Evolutionary conservation across 208 protist species (phyloP).

Genomic region (Acanthamoeba castellanii): DNA sequence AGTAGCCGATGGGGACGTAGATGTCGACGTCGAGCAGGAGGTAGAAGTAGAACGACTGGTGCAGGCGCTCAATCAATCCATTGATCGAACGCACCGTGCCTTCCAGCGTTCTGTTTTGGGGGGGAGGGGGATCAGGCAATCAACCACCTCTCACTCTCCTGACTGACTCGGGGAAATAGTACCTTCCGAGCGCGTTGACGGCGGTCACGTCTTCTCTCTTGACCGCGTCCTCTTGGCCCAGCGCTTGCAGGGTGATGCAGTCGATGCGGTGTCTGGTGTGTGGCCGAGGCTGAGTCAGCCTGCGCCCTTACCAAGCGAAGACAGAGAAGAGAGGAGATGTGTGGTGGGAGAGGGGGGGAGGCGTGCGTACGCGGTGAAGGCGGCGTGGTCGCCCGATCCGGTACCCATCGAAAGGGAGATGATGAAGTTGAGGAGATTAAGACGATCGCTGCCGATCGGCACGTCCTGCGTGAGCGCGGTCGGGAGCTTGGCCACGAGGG

Average conservation of each 20-base stretch:
- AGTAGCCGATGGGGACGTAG: conserved; percentile 85
- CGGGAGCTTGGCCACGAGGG: conserved; percentile 16
- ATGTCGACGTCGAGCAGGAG: conserved; percentile 74
- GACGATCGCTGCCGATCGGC: neutral
- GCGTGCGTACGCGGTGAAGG: conserved; percentile 2
- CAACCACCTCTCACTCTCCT: no score
- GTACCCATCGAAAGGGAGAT: conserved; percentile 4
- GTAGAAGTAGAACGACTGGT: conserved; percentile 87
- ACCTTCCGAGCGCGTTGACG: conserved; percentile 43
- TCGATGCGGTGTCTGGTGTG: conserved; percentile 17
- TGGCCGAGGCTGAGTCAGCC: neutral
- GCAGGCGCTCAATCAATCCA: conserved; percentile 82
- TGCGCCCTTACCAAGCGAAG: no score
- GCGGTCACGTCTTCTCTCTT: neutral
- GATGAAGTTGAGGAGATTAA: conserved; percentile 53
- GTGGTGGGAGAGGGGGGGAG: no score
- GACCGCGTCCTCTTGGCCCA: neutral
- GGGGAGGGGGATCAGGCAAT: neutral
- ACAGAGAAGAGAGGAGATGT: no score
- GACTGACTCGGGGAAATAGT: no score
- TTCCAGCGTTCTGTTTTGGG: conserved; percentile 67
- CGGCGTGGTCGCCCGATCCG: conserved; percentile 40
- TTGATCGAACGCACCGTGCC: conserved; percentile 80
- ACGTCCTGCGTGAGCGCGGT: neutral
- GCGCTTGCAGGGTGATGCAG: conserved; percentile 39